Base-by-base conservation (phyloP, 2,329 filamentous ascomycete species). In the Juglanconis juglandina region DNA sequence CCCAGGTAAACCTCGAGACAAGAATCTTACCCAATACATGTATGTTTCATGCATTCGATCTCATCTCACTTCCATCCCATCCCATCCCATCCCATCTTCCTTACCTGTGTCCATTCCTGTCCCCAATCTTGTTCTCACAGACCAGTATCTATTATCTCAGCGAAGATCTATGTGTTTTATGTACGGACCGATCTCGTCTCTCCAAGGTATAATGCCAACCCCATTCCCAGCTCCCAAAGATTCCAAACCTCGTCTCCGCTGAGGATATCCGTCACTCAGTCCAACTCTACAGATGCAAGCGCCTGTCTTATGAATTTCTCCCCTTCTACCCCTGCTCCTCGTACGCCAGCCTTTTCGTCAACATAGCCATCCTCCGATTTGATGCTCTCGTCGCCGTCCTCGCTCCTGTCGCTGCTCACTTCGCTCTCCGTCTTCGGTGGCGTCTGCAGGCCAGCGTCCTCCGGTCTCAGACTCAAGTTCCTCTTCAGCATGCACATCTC, bases 401-500 rank as follows among this genome's bases (percentile, higher is more conserved):
- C 75, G 62, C 75, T 79, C 44, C 51, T 54, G 46, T 61, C 61
- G 50, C 70, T 73, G 61, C 77, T 76, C 5, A 72, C 73, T 65
- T 83, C 81, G 61, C 78, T 82, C 66, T 81, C 81, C 44, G 79
- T 83, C 69, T 83, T 79, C 1, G 80, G 80, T n/a, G 81, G 81
- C 37, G 81, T 83, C 60, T 79, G 77, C 35, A 82, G 64, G 6
- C 77, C 79, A 17, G 67, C 69, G n/a, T 68, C 53, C 5, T 66
- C 69, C 17, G 63, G 66, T 3, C 34, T 14, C 5, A 56, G 44
- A 35, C 64, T 67, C 68, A 76, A 65, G 55, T 77, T 76, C 47
- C 84, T 75, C 73, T 80, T 86, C 66, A 90, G 71, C 73, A 89
- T 78, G 69, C 84, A 87, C 82, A 87, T 87, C 74, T 90, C 87